Conservation (phyloP, 2,329 filamentous ascomycete genomes). For the Aspergillus pseudotamarii region DNA sequence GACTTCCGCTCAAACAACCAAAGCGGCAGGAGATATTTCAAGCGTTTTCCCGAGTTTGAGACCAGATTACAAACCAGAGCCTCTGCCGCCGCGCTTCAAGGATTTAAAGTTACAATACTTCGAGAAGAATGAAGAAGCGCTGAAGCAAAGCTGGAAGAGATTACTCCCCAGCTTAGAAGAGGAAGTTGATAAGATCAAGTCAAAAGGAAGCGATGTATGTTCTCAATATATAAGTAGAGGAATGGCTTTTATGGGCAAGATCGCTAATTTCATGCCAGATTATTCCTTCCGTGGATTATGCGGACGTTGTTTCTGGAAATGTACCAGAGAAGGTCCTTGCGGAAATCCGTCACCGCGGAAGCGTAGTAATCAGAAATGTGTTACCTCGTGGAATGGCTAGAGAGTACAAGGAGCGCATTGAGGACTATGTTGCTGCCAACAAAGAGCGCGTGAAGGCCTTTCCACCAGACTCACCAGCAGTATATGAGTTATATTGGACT, state of each 20-base stretch:
- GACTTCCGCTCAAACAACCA: constrained; percentile 39
- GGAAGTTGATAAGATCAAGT: constrained; percentile 46
- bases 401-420: constrained; percentile 65
- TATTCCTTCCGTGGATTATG: constrained; percentile 47
- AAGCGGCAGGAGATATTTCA: constrained; percentile 51
- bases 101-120: constrained; percentile 45
- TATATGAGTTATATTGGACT: constrained; percentile 78
- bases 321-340: constrained; percentile 39
- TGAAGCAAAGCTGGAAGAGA: constrained; percentile 46
- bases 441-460: constrained; percentile 59
- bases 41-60: constrained; percentile 51
- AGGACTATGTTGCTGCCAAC: constrained; percentile 68
- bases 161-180: constrained; percentile 42
- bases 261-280: constrained; percentile 30
- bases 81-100: constrained; percentile 46
- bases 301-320: constrained; percentile 41
- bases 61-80: constrained; percentile 45
- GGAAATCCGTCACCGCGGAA: constrained; percentile 63
- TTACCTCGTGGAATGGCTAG: constrained; percentile 65
- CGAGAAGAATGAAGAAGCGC: constrained; percentile 40
- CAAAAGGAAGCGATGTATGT: constrained; percentile 44
- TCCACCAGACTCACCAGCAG: constrained; percentile 66
- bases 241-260: background rate
- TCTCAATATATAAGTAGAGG: background rate
- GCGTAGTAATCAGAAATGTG: constrained; percentile 67